Evolutionary conservation across 768 basidiomycete genomes (phyloP).

Genomic region (Kwoniella shandongensis): DNA sequence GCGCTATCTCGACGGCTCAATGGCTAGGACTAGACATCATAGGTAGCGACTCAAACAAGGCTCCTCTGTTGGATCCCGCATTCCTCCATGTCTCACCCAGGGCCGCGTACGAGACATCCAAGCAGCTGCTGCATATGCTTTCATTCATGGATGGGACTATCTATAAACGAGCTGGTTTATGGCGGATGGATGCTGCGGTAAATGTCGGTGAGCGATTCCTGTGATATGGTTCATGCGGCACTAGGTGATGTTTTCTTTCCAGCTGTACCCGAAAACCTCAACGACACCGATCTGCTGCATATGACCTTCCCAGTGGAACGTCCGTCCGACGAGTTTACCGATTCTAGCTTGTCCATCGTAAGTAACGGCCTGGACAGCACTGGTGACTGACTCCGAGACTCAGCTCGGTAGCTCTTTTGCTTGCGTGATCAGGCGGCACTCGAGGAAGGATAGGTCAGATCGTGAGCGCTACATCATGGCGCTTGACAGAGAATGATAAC

Average conservation of each 20-base stretch:
- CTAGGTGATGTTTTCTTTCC: background rate
- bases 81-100: background rate
- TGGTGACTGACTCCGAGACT: background rate
- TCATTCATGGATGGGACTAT: conserved; percentile 23
- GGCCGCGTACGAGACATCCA: conserved; percentile 9
- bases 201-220: background rate
- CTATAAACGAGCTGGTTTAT: conserved; percentile 10
- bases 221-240: background rate
- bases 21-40: conserved; percentile 15
- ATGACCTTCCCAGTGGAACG: background rate
- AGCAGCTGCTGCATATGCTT: conserved; percentile 20
- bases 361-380: background rate
- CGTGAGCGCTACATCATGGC: background rate
- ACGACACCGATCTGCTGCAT: conserved; percentile 1
- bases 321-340: conserved; percentile 1
- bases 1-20: conserved; percentile 18
- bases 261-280: conserved; percentile 1
- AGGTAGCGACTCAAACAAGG: background rate
- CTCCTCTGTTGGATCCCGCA: background rate
- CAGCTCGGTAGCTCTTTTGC: conserved; percentile 10
- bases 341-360: conserved; percentile 13
- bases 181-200: conserved; percentile 8
- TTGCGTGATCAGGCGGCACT: background rate
- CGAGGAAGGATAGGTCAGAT: background rate
- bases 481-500: too few species aligned